These are phyloP conservation scores for Davidsoniella virescens DNA, from an alignment of 2,329 filamentous ascomycete species.

Conservation along the genomic window DNA sequence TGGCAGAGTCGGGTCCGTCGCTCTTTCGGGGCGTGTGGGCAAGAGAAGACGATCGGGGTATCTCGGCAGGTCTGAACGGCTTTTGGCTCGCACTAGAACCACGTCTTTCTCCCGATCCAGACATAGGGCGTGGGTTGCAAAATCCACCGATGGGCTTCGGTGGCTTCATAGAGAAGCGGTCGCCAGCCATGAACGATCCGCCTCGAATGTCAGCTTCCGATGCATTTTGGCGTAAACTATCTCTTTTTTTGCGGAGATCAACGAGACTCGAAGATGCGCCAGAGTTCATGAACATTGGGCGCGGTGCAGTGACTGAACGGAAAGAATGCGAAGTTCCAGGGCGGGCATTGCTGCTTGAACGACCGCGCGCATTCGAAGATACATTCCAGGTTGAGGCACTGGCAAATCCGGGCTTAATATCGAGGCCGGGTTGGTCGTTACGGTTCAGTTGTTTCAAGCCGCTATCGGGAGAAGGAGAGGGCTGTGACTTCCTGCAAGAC, in stretches of 20 bases:
- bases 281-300: slow-evolving; percentile 12
- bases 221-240: slow-evolving; percentile 9
- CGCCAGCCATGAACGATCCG: background rate
- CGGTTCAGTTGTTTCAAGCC: background rate
- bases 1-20: slow-evolving; percentile 6
- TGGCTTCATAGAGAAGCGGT: slow-evolving; percentile 12
- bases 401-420: background rate
- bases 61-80: background rate
- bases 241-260: slow-evolving; percentile 7
- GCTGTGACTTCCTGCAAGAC: slow-evolving; percentile 12
- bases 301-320: slow-evolving; percentile 10
- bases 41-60: background rate
- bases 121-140: background rate
- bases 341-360: slow-evolving; percentile 11
- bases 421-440: background rate
- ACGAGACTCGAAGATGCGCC: slow-evolving; percentile 9
- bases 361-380: slow-evolving; percentile 1
- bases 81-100: background rate
- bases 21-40: background rate
- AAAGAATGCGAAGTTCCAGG: slow-evolving; percentile 13
- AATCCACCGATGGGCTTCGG: slow-evolving; percentile 7
- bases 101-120: background rate
- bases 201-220: slow-evolving; percentile 2
- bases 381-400: slow-evolving; percentile 6
- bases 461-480: background rate